These are phyloP conservation scores for Spirogloea muscicola DNA, from an alignment of 139 green algal genomes.

Conservation along the genomic window DNA sequence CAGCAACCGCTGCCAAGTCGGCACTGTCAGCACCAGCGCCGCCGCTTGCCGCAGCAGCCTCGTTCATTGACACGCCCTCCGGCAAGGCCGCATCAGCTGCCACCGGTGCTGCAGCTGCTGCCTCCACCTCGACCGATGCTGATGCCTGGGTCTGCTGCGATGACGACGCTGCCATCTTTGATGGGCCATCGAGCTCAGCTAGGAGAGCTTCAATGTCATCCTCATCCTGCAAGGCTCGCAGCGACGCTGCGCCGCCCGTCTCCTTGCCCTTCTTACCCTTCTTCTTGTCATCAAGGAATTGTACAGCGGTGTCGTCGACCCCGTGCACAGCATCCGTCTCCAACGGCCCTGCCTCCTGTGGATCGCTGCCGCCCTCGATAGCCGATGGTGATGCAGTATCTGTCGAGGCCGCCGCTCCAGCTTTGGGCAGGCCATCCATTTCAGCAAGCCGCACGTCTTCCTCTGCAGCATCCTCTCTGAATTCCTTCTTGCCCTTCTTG, in stretches of 20 bases:
- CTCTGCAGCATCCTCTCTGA: not conserved
- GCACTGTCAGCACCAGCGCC: not conserved
- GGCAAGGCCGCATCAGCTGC: not conserved
- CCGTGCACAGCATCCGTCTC: not conserved
- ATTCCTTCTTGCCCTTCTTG: conserved; percentile 27
- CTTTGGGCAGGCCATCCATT: conserved; percentile 38
- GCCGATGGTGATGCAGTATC: not conserved
- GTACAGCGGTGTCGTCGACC: no score
- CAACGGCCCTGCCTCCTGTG: not conserved
- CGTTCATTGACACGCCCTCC: not conserved
- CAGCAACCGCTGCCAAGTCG: not conserved
- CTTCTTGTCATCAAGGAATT: no score
- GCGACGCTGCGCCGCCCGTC: conserved; percentile 54
- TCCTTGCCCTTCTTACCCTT: conserved; percentile 54
- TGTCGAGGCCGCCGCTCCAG: not conserved
- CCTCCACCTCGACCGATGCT: not conserved
- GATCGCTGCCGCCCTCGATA: not conserved
- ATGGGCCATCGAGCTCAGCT: conserved; percentile 12
- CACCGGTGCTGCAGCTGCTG: not conserved
- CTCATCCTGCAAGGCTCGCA: conserved; percentile 58
- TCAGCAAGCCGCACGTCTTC: conserved; percentile 44
- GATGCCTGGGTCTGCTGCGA: no score
- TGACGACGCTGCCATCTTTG: not conserved
- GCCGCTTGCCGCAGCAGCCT: not conserved
- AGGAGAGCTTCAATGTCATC: conserved; percentile 21